Evolutionary conservation across 2,329 filamentous ascomycete species (phyloP), one percentile per base, ranked within the genome.

Genomic region (Calcarisporium arbuscula): DNA sequence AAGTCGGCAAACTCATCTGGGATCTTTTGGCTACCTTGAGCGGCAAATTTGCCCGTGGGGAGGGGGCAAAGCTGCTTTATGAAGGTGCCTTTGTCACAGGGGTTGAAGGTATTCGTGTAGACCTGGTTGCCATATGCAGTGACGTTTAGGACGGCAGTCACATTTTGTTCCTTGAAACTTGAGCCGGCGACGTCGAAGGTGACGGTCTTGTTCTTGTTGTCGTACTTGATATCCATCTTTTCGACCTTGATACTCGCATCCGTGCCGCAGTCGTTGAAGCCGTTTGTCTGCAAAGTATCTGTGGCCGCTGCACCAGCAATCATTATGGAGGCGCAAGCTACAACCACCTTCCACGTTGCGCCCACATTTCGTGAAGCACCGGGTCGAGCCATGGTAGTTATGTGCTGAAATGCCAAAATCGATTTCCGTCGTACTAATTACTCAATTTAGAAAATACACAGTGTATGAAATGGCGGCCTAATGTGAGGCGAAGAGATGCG

Each of bases 41-140:
- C 88, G 11, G 76, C 61, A 52, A 96, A 98, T 6, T 60, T 62
- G 17, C 85, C 84, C 5, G 69, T 65, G 10, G 89, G 88, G 8
- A 95, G 82, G 53, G 92, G 92, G 62, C 92, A 98, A 30, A 98
- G 69, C 50, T 85, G 67, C 8, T 72, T 56, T 32, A 95, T 72
- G 45, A 75, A 80, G 14, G 79, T 88, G 23, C 54, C 61, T 3
- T 62, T 47, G 14, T 80, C 73, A 59, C 92, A 98, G 22, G 92
- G 92, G 52, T 95, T 79, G 61, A 96, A 95, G 5, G 64, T 65
- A 40, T 85, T 85, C 25, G 72, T 68, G 62, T 94, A 96, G 17
- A 95, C 76, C 41, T 82, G 61, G 39, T 76, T 77, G 40, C 92
- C 92, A 53, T 96, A 96, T 8, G 90, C 90, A 18, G 72, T 82